Percentiles rank a stretch among this genome's conserved stretches.
phyloP scores from a whole-genome alignment of 1,139 yeast genomes.

The Protomyces lactucae-debilis region DNA sequence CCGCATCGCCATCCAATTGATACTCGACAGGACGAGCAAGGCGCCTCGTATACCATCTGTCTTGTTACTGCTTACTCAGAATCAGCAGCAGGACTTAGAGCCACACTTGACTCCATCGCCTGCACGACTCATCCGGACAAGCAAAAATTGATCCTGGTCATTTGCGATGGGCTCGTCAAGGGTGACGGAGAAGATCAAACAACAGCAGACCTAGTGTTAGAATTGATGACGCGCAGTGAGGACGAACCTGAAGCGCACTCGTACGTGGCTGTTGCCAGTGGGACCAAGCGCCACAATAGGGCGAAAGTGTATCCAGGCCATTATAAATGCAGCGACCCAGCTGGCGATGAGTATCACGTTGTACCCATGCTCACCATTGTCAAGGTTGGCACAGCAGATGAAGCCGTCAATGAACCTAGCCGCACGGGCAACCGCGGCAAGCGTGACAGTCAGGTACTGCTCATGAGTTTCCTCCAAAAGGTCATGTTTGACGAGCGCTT shows the following conservation, averaged over 20 bases:
- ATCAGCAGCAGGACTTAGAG: constrained; percentile 43
- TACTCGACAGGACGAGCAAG: constrained; percentile 43
- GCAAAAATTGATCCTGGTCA: constrained; percentile 42
- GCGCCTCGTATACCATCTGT: constrained; percentile 43
- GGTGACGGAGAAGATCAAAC: constrained; percentile 46
- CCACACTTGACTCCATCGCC: constrained; percentile 45
- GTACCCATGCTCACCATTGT: constrained; percentile 45
- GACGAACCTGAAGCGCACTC: constrained; percentile 43
- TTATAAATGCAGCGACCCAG: constrained; percentile 37
- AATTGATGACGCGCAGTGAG: constrained; percentile 43
- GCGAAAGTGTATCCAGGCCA: constrained; percentile 44
- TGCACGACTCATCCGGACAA: constrained; percentile 43
- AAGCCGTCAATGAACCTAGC: constrained; percentile 34
- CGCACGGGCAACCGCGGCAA: constrained; percentile 46
- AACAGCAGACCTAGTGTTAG: constrained; percentile 44
- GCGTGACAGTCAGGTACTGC: constrained; percentile 45
- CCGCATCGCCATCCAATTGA: constrained; percentile 40
- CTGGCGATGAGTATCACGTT: constrained; percentile 41
- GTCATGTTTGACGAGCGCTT: constrained; percentile 44
- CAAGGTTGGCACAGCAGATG: constrained; percentile 45
- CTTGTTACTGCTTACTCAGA: constrained; percentile 45
- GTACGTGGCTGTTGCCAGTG: constrained; percentile 44
- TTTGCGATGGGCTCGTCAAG: constrained; percentile 46
- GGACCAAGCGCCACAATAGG: constrained; percentile 43
- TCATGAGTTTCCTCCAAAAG: constrained; percentile 44